A percentile compares a stretch with the other conserved stretches of the same genome.
phyloP scores from a whole-genome alignment of 768 basidiomycete species.

The Lactarius akahatsu region DNA sequence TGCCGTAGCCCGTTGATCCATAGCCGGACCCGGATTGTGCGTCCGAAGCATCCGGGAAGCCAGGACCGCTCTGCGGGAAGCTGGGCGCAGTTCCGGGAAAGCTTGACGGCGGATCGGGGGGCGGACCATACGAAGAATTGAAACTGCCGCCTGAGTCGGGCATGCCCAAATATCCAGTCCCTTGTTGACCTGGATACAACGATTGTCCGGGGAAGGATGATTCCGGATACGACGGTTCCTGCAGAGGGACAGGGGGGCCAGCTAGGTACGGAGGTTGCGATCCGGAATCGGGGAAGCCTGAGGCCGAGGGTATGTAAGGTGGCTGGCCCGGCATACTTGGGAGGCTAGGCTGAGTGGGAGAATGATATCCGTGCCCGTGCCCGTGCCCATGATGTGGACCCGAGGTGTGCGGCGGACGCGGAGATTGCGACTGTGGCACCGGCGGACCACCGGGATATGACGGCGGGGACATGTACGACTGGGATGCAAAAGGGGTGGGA shows the following conservation, averaged over 20 bases:
- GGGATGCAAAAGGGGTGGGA: constrained; percentile 8
- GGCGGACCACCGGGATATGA: constrained; percentile 16
- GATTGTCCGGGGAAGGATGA: constrained; percentile 22
- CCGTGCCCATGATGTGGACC: background rate
- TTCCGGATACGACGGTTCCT: background rate
- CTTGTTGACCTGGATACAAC: constrained; percentile 25
- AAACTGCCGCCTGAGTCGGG: constrained; percentile 9
- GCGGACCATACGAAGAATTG: constrained; percentile 21
- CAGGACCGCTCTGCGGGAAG: constrained; percentile 2
- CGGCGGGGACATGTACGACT: background rate
- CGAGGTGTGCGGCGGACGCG: background rate
- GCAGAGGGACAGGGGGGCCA: background rate
- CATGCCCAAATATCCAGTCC: constrained; percentile 1
- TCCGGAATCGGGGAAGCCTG: constrained; percentile 5
- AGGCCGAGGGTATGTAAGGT: background rate
- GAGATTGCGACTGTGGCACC: constrained; percentile 2
- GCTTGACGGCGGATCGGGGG: constrained; percentile 15
- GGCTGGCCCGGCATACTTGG: background rate
- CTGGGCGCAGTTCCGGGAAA: constrained; percentile 7
- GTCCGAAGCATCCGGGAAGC: constrained; percentile 28
- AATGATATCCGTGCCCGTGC: background rate
- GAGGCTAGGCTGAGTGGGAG: constrained; percentile 10
- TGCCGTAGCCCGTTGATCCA: constrained; percentile 8
- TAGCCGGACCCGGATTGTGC: constrained; percentile 22
- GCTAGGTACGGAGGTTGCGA: background rate